Conservation (phyloP, 2,329 filamentous ascomycete species). For the Chaetomiaceae sp. region DNA sequence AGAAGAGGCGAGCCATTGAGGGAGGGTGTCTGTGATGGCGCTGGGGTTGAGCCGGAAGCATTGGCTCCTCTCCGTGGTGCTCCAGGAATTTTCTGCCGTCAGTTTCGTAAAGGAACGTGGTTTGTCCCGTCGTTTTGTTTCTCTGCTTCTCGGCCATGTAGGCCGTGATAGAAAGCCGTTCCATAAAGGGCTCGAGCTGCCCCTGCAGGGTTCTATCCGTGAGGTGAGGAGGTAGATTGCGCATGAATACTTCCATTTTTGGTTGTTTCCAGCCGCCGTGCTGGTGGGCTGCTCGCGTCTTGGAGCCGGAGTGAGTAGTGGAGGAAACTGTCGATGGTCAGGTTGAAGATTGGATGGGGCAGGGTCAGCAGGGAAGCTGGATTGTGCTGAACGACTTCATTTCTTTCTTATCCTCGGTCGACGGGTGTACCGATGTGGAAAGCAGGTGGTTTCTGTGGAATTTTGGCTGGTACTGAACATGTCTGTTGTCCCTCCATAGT, state of each 20-base stretch:
- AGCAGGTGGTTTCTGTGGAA: no score
- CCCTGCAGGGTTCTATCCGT: slow-evolving; percentile 34
- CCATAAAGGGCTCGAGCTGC: slow-evolving; percentile 39
- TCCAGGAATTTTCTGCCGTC: slow-evolving; percentile 42
- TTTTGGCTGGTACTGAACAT: no score
- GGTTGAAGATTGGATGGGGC: no score
- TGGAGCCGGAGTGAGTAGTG: no score
- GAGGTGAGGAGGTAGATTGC: slow-evolving; percentile 39
- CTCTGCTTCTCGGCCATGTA: slow-evolving; percentile 42
- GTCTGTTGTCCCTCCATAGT: no score
- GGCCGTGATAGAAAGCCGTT: slow-evolving; percentile 36
- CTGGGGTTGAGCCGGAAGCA: not conserved
- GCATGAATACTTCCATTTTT: slow-evolving; percentile 45
- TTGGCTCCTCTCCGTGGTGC: slow-evolving; percentile 26
- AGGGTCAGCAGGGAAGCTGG: no score
- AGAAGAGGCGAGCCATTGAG: slow-evolving; percentile 24
- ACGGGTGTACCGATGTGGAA: no score
- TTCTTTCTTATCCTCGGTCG: no score
- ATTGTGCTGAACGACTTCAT: no score
- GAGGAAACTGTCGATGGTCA: no score
- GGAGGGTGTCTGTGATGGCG: slow-evolving; percentile 3
- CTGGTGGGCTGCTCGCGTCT: no score
- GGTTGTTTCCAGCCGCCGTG: not conserved
- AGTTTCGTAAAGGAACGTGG: slow-evolving; percentile 38
- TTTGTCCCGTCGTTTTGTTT: slow-evolving; percentile 32